phyloP scores from a whole-genome alignment of 257 asterid genomes.

The Solanum pennellii region DNA sequence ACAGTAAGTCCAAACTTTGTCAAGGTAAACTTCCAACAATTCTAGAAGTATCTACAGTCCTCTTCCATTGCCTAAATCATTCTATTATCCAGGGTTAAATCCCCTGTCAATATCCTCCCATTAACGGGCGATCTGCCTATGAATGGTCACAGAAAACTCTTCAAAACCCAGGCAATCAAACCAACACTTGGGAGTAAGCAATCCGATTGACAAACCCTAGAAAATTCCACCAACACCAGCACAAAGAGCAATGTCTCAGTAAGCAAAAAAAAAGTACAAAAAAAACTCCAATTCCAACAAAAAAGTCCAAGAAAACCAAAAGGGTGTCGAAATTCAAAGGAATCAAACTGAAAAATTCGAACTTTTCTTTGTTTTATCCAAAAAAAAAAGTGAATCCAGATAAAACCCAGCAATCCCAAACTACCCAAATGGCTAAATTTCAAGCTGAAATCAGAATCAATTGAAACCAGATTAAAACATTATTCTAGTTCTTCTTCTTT shows the following conservation, averaged over 20 bases:
- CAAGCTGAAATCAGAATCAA: background rate
- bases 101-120: background rate
- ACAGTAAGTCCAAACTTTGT: background rate
- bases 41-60: conserved; percentile 16
- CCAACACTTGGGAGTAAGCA: background rate
- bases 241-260: background rate
- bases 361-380: background rate
- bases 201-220: background rate
- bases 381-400: background rate
- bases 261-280: background rate
- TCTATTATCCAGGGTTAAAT: background rate
- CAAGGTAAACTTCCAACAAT: background rate
- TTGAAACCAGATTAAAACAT: background rate
- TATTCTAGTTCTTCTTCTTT: background rate
- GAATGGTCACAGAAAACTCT: background rate
- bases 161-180: background rate
- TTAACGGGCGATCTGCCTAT: background rate
- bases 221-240: background rate
- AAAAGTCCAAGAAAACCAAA: background rate
- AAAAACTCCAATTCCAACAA: background rate
- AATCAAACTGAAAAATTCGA: background rate
- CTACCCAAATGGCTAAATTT: background rate
- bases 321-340: background rate
- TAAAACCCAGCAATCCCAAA: background rate
- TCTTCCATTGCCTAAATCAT: conserved; percentile 16